Evolutionary conservation across 2,329 filamentous ascomycete genomes (phyloP).

Genomic region (Fusarium marasasianum): DNA sequence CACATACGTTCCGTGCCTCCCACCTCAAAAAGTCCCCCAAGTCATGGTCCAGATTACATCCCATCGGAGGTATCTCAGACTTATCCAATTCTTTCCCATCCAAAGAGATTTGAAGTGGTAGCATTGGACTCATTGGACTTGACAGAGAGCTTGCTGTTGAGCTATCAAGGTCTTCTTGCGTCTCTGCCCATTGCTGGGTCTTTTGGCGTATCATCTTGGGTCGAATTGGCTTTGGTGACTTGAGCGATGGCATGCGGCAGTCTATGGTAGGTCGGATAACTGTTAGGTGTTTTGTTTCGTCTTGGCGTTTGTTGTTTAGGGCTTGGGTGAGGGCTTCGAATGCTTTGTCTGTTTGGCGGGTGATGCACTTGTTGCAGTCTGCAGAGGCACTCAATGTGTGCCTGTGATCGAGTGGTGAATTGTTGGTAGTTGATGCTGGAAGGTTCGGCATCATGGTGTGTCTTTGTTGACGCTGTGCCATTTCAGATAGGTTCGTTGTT

Average conservation of each 20-base stretch:
- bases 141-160: not conserved
- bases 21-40: constrained; percentile 13
- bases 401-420: not conserved
- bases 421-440: not conserved
- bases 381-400: not conserved
- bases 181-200: constrained; percentile 7
- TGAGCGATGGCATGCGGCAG: not conserved
- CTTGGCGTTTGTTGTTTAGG: not conserved
- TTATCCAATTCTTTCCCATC: not conserved
- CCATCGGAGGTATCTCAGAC: not conserved
- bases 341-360: constrained; percentile 2
- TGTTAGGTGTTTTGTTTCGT: not conserved
- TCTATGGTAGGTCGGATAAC: not conserved
- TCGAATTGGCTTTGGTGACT: constrained; percentile 11
- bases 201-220: constrained; percentile 2
- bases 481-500: not conserved
- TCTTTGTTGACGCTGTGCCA: not conserved
- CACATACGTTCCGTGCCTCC: constrained; percentile 19
- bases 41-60: constrained; percentile 14
- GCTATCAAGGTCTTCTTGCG: not conserved
- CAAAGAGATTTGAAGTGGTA: not conserved
- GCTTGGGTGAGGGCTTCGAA: constrained; percentile 5
- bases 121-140: constrained; percentile 1
- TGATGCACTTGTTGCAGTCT: not conserved
- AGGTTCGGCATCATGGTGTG: not conserved